Evolutionary conservation across 345 rosid species (phyloP).

Genomic region (Cardamine chenopodiifolia): DNA sequence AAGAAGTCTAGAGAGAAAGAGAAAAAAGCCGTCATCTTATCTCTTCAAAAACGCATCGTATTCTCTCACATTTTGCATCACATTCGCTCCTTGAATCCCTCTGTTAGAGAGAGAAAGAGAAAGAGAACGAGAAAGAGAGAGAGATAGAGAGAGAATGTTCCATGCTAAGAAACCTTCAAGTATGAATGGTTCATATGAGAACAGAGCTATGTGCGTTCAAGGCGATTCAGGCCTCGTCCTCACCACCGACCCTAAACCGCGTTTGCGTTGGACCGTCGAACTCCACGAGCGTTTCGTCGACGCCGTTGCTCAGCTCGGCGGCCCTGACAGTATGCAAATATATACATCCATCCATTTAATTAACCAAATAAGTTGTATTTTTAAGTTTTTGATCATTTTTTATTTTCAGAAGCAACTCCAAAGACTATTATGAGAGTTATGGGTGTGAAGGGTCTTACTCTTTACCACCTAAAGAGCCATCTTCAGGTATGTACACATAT

Average conservation of each 20-base stretch:
- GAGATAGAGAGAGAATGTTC: slow-evolving; percentile 75
- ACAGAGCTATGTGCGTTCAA: slow-evolving; percentile 89
- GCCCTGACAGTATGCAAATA: slow-evolving; percentile 80
- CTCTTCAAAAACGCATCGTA: slow-evolving; percentile 86
- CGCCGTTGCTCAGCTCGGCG: slow-evolving; percentile 98
- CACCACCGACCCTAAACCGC: slow-evolving; percentile 99
- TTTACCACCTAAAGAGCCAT: slow-evolving; percentile 99
- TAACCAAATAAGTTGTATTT: not conserved
- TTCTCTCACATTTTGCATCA: slow-evolving; percentile 79
- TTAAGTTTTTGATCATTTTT: slow-evolving; percentile 2
- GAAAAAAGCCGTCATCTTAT: slow-evolving; percentile 37
- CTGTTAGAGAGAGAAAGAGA: slow-evolving; percentile 47
- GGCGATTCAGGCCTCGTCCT: slow-evolving; percentile 99
- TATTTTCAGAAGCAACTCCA: slow-evolving; percentile 86
- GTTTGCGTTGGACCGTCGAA: slow-evolving; percentile 99
- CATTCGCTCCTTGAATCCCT: slow-evolving; percentile 68
- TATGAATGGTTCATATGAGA: slow-evolving; percentile 84
- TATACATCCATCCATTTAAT: not conserved
- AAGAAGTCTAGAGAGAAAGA: slow-evolving; percentile 21
- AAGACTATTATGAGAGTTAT: slow-evolving; percentile 99
- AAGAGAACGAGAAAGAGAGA: slow-evolving; percentile 38
- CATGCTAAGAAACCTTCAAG: slow-evolving; percentile 85
- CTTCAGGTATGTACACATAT: slow-evolving; percentile 80
- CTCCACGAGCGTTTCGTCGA: slow-evolving; percentile 99
- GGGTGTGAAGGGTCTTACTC: slow-evolving; percentile 99